These are phyloP conservation scores for Trichaptum fuscoviolaceum DNA, from an alignment of 768 basidiomycete genomes.

Conservation along the genomic window DNA sequence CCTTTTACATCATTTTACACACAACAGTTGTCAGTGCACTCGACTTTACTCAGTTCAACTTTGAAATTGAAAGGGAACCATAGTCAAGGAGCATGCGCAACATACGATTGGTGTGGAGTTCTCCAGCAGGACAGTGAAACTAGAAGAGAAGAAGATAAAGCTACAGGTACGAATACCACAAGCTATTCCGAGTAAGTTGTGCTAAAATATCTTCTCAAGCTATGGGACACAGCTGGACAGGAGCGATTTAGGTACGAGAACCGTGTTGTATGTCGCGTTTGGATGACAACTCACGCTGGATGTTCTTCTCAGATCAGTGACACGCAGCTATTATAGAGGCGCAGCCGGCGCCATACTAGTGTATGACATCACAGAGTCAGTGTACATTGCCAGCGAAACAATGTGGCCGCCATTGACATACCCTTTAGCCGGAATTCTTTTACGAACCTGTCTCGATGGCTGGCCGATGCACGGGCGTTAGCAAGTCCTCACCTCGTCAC, in stretches of 20 bases:
- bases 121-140: constrained; percentile 85
- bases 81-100: constrained; percentile 94
- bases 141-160: constrained; percentile 93
- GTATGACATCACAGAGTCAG: constrained; percentile 87
- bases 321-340: constrained; percentile 93
- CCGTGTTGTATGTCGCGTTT: constrained; percentile 15
- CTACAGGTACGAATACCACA: constrained; percentile 62
- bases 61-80: constrained; percentile 13
- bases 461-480: constrained; percentile 88
- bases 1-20: constrained; percentile 92
- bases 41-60: constrained; percentile 2
- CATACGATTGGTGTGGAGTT: constrained; percentile 99
- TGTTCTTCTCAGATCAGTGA: constrained; percentile 60
- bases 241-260: constrained; percentile 76
- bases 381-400: constrained; percentile 9
- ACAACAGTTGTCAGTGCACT: constrained; percentile 77
- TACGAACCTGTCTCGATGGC: constrained; percentile 77
- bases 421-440: constrained; percentile 78
- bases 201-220: constrained; percentile 35
- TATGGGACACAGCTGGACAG: constrained; percentile 98
- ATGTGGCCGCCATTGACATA: background rate
- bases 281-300: constrained; percentile 1
- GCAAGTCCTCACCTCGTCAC: constrained; percentile 88
- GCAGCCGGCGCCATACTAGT: constrained; percentile 90
- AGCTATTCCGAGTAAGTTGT: background rate